Base-by-base conservation (phyloP, 257 asterid genomes). In the Solanum rostratum region DNA sequence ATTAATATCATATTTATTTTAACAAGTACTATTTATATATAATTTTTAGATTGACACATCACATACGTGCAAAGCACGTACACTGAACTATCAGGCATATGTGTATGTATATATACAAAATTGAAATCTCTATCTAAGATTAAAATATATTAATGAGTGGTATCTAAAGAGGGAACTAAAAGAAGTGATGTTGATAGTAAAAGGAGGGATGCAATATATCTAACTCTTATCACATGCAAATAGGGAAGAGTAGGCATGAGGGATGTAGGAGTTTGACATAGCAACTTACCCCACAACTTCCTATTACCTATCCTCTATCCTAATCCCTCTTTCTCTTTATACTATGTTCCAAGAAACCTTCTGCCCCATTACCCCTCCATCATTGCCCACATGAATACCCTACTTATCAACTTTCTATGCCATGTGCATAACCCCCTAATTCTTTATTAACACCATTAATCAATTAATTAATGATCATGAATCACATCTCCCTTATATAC, bases 331-430 rank as follows among this genome's bases (percentile, higher is more conserved):
- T 37, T 59, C 9, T 39, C 37, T 81, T 24, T 81, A 43, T 81
- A 81, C 82, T 81, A 60, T 81, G 74, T 81, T 81, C 76, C 73
- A 81, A 81, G 84, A 59, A 81, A 81, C 70, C 82, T 43, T 60
- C 84, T 59, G 45, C 84, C 84, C 84, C 84, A 81, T 60, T n/a
- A 22, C 45, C 49, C 59, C 14, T 57, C 6, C 84, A 81, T 81
- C 41, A 81, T 81, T 81, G 76, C 55, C 55, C 84, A 81, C 84
- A 81, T 81, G 84, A 46, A 60, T 81, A 20, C 84, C 84, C 84
- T 63, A 76, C 62, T 76, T 27, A 76, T 65, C 84, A 41, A 59
- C 76, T 60, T 24, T 57, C 59, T 65, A 41, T 70, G 60, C 76
- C 84, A 81, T 81, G 84, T 81, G 84, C 82, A 15, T 16, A 49